Conservation (phyloP, 2,329 filamentous ascomycete genomes). For the Penicillium sp. region DNA sequence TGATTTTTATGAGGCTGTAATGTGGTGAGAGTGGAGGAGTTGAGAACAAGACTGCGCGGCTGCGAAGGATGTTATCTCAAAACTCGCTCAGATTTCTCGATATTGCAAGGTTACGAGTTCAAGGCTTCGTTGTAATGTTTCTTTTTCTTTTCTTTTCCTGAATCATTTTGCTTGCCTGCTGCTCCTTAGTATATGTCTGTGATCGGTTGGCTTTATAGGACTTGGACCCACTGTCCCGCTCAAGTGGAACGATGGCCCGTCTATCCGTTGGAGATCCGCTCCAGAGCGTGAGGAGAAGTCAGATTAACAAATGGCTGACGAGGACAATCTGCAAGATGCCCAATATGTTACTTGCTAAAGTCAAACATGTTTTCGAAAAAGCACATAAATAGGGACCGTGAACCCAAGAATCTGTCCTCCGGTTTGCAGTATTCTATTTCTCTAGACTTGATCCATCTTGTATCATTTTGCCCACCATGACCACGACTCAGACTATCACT, state of each 20-base stretch:
- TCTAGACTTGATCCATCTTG: not conserved
- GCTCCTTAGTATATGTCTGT: no score
- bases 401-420: not conserved
- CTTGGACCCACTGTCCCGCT: not conserved
- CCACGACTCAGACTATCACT: not conserved
- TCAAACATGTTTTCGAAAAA: not conserved
- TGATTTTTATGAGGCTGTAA: no score
- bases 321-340: not conserved
- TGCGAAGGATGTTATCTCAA: no score
- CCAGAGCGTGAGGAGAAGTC: not conserved
- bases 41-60: no score
- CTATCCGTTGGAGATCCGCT: constrained; percentile 5
- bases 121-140: no score
- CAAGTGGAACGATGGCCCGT: constrained; percentile 6
- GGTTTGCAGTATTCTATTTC: not conserved
- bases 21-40: no score
- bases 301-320: not conserved
- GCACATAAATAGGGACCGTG: not conserved
- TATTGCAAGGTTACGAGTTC: no score
- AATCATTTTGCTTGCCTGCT: no score
- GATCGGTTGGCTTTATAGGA: not conserved
- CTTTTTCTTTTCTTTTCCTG: no score
- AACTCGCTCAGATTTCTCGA: no score
- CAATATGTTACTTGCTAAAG: not conserved
- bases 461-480: not conserved